These are phyloP conservation scores for Sclerotinia nivalis DNA, from an alignment of 2,329 filamentous ascomycete genomes.

Conservation along the genomic window DNA sequence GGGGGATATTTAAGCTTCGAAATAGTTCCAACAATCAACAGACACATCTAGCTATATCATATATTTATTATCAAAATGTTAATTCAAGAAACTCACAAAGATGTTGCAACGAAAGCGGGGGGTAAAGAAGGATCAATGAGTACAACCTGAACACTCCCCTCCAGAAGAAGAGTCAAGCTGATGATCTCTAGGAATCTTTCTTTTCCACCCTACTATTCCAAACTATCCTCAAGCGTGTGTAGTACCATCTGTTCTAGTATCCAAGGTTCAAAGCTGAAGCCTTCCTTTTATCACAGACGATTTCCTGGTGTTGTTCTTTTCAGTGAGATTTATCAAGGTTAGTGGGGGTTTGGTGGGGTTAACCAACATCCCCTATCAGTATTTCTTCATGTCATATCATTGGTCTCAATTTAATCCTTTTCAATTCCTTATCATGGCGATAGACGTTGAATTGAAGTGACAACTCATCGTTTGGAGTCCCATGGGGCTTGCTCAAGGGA, in stretches of 20 bases:
- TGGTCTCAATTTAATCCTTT: not conserved
- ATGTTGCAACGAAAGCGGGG: constrained; percentile 59
- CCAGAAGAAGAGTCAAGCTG: not conserved
- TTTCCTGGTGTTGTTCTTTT: constrained; percentile 89
- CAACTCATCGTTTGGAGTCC: constrained; percentile 10
- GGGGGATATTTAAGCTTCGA: not conserved
- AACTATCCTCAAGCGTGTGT: constrained; percentile 81
- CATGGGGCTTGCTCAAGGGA: not conserved
- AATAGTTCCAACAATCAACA: not conserved
- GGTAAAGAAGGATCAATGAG: constrained; percentile 56
- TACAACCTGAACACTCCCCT: constrained; percentile 36
- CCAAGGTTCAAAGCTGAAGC: constrained; percentile 23
- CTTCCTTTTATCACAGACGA: constrained; percentile 45
- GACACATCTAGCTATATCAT: not conserved
- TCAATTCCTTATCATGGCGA: not conserved
- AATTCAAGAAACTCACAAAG: constrained; percentile 58
- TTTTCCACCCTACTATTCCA: constrained; percentile 83
- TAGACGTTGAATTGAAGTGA: not conserved
- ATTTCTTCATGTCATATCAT: not conserved
- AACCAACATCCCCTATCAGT: constrained; percentile 3
- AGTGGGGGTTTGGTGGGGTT: constrained; percentile 19
- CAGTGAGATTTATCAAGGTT: constrained; percentile 95
- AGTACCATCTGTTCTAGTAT: not conserved
- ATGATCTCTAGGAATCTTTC: constrained; percentile 68
- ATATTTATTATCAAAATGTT: constrained; percentile 50